Evolutionary conservation across 1,139 yeast genomes (phyloP).

Genomic region (Pichia sp.): DNA sequence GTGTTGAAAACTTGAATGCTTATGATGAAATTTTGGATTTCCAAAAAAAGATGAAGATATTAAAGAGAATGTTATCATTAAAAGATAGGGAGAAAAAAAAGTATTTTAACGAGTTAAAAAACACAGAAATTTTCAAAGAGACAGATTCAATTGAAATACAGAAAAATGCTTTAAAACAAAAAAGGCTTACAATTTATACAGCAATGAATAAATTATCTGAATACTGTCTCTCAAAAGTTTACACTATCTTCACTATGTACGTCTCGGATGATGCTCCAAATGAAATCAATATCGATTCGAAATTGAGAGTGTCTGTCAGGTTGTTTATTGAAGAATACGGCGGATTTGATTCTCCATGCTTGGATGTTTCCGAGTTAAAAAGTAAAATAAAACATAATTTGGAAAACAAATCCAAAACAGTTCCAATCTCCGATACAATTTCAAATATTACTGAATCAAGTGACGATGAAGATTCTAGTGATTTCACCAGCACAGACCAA

Average conservation of each 20-base stretch:
- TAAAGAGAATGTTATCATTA: conserved; percentile 33
- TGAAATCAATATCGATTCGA: conserved; percentile 68
- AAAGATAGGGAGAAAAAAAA: conserved; percentile 22
- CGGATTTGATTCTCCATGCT: conserved; percentile 3
- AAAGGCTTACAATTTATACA: conserved; percentile 27
- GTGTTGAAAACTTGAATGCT: conserved; percentile 79
- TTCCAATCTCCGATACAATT: no score
- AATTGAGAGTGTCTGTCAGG: conserved; percentile 49
- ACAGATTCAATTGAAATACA: conserved; percentile 2
- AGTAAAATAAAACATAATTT: neutral
- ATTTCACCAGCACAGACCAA: no score
- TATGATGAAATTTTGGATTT: conserved; percentile 56
- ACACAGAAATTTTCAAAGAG: conserved; percentile 6
- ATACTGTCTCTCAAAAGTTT: conserved; percentile 56
- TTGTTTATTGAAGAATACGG: conserved; percentile 15
- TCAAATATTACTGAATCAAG: no score
- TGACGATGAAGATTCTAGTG: no score
- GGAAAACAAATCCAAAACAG: no score
- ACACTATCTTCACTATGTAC: conserved; percentile 64
- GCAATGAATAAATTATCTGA: conserved; percentile 45
- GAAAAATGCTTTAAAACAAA: conserved; percentile 13
- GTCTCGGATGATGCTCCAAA: conserved; percentile 70
- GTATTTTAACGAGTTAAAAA: conserved; percentile 6
- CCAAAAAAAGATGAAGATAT: conserved; percentile 36
- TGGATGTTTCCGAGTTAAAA: conserved; percentile 11